Evolutionary conservation across 169 alveolate species (phyloP).

Genomic region (Plasmodium berghei): DNA sequence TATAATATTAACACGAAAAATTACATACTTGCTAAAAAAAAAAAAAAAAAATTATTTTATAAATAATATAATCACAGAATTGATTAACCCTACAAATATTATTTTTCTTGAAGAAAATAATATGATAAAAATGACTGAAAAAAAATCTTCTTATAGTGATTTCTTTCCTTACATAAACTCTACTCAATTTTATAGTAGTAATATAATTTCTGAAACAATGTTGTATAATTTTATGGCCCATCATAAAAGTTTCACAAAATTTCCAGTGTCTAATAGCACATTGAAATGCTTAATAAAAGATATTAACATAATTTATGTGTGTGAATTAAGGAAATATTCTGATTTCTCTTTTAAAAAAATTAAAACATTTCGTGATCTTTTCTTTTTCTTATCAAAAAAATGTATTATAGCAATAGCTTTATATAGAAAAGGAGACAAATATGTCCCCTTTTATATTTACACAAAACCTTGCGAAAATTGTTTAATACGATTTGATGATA

Average conservation of each 20-base stretch:
- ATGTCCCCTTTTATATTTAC: constrained; percentile 57
- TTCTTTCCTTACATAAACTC: constrained; percentile 72
- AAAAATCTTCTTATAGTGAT: constrained; percentile 70
- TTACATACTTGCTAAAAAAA: constrained; percentile 37
- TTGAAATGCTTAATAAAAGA: constrained; percentile 47
- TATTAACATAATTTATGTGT: constrained; percentile 34
- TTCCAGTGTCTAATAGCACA: constrained; percentile 69
- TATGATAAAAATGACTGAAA: constrained; percentile 67
- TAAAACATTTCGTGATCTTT: constrained; percentile 52
- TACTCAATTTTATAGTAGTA: constrained; percentile 55
- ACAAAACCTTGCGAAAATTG: constrained; percentile 67
- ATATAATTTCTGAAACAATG: constrained; percentile 71
- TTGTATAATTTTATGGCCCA: constrained; percentile 60
- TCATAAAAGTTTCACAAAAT: constrained; percentile 70
- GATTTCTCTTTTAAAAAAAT: constrained; percentile 68
- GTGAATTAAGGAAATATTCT: constrained; percentile 41
- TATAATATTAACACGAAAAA: constrained; percentile 64
- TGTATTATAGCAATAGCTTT: constrained; percentile 52
- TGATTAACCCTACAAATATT: constrained; percentile 61
- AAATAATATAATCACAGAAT: constrained; percentile 72
- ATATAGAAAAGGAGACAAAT: constrained; percentile 59
- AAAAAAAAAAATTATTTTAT: constrained; percentile 36
- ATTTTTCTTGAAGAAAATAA: constrained; percentile 74
- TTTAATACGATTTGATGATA: constrained; percentile 47
- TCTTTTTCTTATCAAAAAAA: constrained; percentile 44